phyloP scores from a whole-genome alignment of 495 filamentous ascomycete species.

The Neurospora sp. region DNA sequence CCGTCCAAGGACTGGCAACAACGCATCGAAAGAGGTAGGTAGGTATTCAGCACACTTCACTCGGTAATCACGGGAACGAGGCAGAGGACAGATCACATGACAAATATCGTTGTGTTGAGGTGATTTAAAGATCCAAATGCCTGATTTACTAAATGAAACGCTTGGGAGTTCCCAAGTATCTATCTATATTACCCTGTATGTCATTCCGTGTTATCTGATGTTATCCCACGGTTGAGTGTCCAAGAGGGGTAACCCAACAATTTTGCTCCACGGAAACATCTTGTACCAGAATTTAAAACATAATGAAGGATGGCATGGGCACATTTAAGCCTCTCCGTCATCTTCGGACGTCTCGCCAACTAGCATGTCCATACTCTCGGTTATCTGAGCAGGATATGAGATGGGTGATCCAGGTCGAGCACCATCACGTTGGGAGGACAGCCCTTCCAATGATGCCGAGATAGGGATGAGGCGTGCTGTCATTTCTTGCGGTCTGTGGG shows the following conservation, averaged over 20 bases:
- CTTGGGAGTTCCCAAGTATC: background rate
- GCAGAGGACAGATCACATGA: background rate
- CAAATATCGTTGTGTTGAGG: background rate
- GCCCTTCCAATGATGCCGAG: background rate
- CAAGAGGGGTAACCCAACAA: background rate
- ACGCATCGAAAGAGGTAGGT: background rate
- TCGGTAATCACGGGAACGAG: background rate
- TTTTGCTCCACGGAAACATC: background rate
- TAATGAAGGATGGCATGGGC: background rate
- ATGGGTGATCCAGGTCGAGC: background rate
- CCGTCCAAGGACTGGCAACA: background rate
- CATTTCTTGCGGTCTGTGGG: background rate
- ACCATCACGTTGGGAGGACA: background rate
- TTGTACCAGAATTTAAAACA: background rate
- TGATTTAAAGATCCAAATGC: background rate
- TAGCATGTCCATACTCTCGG: background rate
- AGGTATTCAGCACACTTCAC: background rate
- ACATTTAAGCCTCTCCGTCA: background rate
- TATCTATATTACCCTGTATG: background rate
- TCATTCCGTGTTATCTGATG: background rate
- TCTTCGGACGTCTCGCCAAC: background rate
- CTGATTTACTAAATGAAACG: background rate
- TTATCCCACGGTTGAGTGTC: background rate
- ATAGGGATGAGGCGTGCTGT: background rate
- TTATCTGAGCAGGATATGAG: background rate